Conservation (phyloP, 306 rosid genomes). For the Cucurbita moschata region DNA sequence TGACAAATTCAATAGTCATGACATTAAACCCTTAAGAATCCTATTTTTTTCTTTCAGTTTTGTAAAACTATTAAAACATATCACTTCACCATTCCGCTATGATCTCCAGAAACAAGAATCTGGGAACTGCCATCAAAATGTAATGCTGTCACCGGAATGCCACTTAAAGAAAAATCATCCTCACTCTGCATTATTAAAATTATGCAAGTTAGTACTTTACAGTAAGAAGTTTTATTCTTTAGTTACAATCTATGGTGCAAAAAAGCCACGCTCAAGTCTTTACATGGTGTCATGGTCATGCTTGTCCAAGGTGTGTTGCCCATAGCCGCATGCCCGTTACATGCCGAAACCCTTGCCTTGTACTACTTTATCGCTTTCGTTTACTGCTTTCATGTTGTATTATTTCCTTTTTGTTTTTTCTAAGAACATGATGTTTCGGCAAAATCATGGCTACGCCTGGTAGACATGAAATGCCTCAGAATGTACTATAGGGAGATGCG, state of each 20-base stretch:
- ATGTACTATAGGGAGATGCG: too few relatives aligned
- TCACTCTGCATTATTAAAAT: constrained; percentile 48
- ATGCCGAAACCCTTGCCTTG: too few relatives aligned
- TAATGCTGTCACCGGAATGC: constrained; percentile 59
- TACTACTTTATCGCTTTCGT: too few relatives aligned
- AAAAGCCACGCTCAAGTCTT: too few relatives aligned
- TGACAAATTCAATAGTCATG: constrained; percentile 14
- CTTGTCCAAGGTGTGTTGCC: too few relatives aligned
- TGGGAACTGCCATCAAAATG: constrained; percentile 30
- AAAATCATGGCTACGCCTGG: too few relatives aligned
- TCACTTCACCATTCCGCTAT: constrained; percentile 62
- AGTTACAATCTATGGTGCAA: neutral
- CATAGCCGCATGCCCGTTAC: too few relatives aligned
- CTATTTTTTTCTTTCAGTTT: neutral
- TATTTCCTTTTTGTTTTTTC: too few relatives aligned
- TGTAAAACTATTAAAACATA: neutral
- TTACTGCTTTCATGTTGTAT: too few relatives aligned
- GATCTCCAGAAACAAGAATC: constrained; percentile 78
- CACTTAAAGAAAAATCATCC: constrained; percentile 57
- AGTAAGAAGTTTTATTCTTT: neutral
- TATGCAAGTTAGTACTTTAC: neutral
- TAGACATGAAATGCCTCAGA: too few relatives aligned
- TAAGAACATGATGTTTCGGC: too few relatives aligned
- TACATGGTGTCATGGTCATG: too few relatives aligned
- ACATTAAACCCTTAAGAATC: neutral